Evolutionary conservation across 208 protist genomes (phyloP).

Genomic region (Kentomonas sorsogonicus): DNA sequence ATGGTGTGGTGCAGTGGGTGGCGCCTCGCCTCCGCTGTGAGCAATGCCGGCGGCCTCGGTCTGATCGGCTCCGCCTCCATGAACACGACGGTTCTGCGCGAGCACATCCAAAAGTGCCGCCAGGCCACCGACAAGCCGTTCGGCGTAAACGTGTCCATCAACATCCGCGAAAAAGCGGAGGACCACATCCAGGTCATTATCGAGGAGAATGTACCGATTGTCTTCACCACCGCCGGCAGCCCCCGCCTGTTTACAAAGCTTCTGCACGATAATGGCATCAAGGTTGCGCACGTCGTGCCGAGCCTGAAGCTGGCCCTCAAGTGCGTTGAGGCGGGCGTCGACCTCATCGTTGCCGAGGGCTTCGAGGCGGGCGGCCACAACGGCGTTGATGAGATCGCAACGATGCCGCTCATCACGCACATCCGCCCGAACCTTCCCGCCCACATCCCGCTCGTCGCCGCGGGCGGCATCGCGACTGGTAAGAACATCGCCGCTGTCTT

Average conservation of each 20-base stretch:
- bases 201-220: slow-evolving; percentile 72
- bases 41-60: slow-evolving; percentile 74
- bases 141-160: slow-evolving; percentile 68
- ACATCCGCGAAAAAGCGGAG: slow-evolving; percentile 21
- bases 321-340: slow-evolving; percentile 55
- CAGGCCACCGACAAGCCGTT: slow-evolving; percentile 61
- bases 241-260: slow-evolving; percentile 57
- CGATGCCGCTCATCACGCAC: slow-evolving; percentile 56
- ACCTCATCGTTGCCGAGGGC: slow-evolving; percentile 69
- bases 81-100: slow-evolving; percentile 50
- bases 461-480: slow-evolving; percentile 62
- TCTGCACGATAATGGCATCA: slow-evolving; percentile 59
- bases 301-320: slow-evolving; percentile 68
- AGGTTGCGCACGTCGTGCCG: slow-evolving; percentile 72
- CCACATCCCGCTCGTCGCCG: slow-evolving; percentile 74
- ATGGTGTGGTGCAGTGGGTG: slow-evolving; percentile 74
- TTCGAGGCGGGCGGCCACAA: slow-evolving; percentile 76
- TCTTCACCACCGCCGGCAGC: slow-evolving; percentile 79
- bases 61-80: slow-evolving; percentile 69
- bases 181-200: slow-evolving; percentile 52
- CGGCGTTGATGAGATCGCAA: slow-evolving; percentile 55
- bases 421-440: slow-evolving; percentile 37
- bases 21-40: slow-evolving; percentile 64
- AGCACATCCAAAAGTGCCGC: slow-evolving; percentile 44
- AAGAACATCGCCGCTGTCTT: slow-evolving; percentile 50